Evolutionary conservation across 1,284 basidiomycete species (phyloP), one percentile per base, ranked within the genome.

Genomic region (Moesziomyces globuligerus): DNA sequence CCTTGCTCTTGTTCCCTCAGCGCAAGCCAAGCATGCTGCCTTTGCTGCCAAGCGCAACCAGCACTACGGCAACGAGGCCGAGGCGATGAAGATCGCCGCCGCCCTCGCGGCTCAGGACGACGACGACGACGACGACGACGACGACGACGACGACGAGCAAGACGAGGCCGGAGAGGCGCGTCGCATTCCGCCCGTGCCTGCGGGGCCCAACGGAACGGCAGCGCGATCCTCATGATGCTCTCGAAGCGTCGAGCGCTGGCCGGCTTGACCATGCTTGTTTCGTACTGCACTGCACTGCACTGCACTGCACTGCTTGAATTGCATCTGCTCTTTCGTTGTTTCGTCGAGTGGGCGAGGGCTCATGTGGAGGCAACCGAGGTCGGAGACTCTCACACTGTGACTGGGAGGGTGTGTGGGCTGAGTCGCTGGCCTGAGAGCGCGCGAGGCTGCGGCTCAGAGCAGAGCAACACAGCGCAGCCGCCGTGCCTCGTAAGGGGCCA

Each of bases 51-150:
- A 81, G 60, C 64, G 80, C 21, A 76, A 82, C 49, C 65, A 68
- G 25, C 80, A 81, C 45, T 82, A 82, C 48, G 80, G 80, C 15
- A 79, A 82, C 46, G 80, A 82, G 54, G 80, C 78, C 5, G 69
- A 79, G 36, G 80, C 78, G 24, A 77, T 81, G 59, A 78, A 79
- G 58, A 60, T 75, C 38, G 79, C 76, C 0, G 68, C 72, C 9
- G 62, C 69, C 11, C 61, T 81, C 7, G 70, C 70, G 3, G 62
- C 67, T 5, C 69, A 70, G 34, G 79, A 80, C 3, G 79, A 78
- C 7, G 79, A 81, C n/a, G 77, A 80, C 1, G 76, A 78, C 6
- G 77, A 77, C 2, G 70, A 70, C 9, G 73, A 71, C 2, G 64
- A 75, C 1, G 73, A 74, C 9, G 79, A 81, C n/a, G 77, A 80